Percentiles rank a stretch among this genome's conserved stretches.
Conservation (phyloP, 73 alveolate species). For the Paramecium sexaurelia region DNA sequence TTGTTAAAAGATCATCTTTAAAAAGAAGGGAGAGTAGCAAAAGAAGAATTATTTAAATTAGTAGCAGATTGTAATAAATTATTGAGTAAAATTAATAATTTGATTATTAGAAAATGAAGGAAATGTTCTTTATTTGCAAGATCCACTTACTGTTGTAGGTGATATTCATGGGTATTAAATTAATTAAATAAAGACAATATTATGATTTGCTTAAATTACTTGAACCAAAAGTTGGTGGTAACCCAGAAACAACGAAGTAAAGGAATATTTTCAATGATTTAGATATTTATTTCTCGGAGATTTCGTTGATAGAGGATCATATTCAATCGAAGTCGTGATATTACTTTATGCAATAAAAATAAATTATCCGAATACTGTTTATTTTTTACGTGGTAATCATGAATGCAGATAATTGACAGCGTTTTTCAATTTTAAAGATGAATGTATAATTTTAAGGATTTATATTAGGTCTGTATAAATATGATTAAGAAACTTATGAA, state of each 20-base stretch:
- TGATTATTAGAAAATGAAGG: constrained; percentile 85
- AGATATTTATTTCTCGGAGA: constrained; percentile 94
- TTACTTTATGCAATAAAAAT: constrained; percentile 84
- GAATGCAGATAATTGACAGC: constrained; percentile 93
- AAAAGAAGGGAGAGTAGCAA: constrained; percentile 86
- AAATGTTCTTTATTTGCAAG: constrained; percentile 82
- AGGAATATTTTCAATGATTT: background rate
- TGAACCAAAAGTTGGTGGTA: constrained; percentile 88
- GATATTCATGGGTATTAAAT: constrained; percentile 91
- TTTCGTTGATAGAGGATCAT: constrained; percentile 96
- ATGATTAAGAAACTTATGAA: constrained; percentile 81
- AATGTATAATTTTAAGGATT: constrained; percentile 39
- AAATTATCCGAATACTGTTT: constrained; percentile 83
- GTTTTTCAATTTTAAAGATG: constrained; percentile 88
- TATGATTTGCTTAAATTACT: constrained; percentile 91
- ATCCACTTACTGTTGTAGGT: constrained; percentile 96
- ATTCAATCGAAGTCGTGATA: constrained; percentile 87
- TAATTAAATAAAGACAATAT: constrained; percentile 69
- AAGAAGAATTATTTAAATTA: constrained; percentile 71
- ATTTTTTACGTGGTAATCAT: constrained; percentile 90
- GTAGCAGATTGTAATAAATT: constrained; percentile 78
- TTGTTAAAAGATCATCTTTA: constrained; percentile 83
- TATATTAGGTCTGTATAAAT: constrained; percentile 59
- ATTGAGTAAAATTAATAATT: constrained; percentile 65
- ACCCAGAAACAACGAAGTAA: constrained; percentile 86